Evolutionary conservation across 768 basidiomycete genomes (phyloP), one percentile per base, ranked within the genome.

Genomic region (Rhizopogon salebrosus): DNA sequence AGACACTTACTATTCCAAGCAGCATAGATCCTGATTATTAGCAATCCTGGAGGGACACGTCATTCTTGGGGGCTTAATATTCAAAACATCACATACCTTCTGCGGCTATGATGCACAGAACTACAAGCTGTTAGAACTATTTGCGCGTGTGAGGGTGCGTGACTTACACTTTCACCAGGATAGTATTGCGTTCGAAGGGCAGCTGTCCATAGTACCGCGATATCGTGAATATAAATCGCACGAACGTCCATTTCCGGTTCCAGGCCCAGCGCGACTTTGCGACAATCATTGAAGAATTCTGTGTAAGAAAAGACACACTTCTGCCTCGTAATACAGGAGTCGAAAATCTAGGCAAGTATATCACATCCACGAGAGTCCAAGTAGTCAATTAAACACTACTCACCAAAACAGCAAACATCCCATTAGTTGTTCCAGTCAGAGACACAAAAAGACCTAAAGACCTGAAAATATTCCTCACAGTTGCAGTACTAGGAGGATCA

Each of bases 191-290:
- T 35, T 35, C 35, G 35, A 16, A 35, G 35, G 13, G 35, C 35
- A 35, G 14, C 35, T 35, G 16, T 35, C 35, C 35, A 35, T 35
- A 49, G 49, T 67, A 67, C 57, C 64, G 64, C 40, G 64, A 49
- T 6, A 65, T 6, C 3, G 63, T 60, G 42, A 65, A 65, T 14
- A 67, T 49, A 20, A 57, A 35, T 37, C 63, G 65, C 27, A 65
- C 31, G 6, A 20, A 18, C 18, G 46, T 55, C 64, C 64, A 66
- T 27, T 50, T 60, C 13, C 60, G 55, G 13, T 60, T 57, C 63
- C 65, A 65, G 11, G 62, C 54, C 41, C 55, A 43, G 48, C 57
- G 52, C 3, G 66, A 57, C 64, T 64, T 16, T 23, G 10, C 29
- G 13, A 2, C 4, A 1, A 31, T 60, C 16, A 61, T 24, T 4